Conservation (phyloP, 148 eudicot genomes). For the Rhododendron mucronatum region DNA sequence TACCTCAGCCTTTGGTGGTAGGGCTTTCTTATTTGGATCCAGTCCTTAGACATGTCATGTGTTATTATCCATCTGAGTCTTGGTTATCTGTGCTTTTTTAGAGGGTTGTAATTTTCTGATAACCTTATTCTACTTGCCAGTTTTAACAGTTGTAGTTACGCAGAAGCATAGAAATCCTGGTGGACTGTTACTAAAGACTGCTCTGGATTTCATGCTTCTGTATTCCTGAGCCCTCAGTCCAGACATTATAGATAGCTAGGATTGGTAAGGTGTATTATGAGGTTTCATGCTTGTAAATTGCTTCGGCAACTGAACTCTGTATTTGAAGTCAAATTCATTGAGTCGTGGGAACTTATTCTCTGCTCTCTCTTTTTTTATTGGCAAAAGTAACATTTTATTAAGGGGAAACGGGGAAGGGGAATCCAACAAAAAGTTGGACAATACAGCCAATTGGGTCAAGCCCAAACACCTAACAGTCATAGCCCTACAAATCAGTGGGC, state of each 20-base stretch:
- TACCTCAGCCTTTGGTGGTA: conserved; percentile 94
- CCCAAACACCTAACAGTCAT: no score
- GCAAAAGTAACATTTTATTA: no score
- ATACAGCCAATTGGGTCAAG: no score
- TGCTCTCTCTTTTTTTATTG: neutral
- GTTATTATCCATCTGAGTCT: neutral
- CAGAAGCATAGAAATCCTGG: neutral
- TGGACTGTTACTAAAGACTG: neutral
- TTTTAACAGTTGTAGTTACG: neutral
- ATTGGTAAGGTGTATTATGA: neutral
- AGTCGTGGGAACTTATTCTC: neutral
- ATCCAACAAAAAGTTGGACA: no score
- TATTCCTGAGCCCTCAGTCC: neutral
- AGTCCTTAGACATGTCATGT: neutral
- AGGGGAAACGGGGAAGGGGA: no score
- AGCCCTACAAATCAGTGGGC: no score
- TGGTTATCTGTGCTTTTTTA: neutral
- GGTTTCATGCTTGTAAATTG: neutral
- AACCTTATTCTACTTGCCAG: neutral
- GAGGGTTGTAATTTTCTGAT: neutral
- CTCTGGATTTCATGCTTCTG: neutral
- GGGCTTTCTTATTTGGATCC: conserved; percentile 16
- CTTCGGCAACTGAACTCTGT: neutral
- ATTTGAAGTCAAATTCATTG: neutral
- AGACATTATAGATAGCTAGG: neutral